A percentile compares a stretch with the other conserved stretches of the same genome.
These are phyloP conservation scores for Aureococcus anophagefferens DNA, from an alignment of 108 stramenopile species.

Conservation along the genomic window DNA sequence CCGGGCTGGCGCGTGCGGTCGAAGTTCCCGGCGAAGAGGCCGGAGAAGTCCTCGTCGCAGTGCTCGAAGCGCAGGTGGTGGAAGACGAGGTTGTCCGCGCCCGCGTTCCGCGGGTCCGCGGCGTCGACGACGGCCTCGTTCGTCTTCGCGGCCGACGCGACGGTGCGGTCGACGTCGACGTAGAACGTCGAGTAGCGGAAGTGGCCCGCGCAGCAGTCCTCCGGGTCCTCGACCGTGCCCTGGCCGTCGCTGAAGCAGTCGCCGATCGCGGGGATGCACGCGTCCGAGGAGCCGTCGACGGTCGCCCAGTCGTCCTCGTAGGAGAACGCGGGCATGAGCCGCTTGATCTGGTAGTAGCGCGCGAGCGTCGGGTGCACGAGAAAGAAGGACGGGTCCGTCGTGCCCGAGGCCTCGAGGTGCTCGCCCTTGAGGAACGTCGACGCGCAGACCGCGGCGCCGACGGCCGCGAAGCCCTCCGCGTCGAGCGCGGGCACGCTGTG, in stretches of 20 bases:
- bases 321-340: neutral
- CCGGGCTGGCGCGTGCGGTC: too few relatives aligned
- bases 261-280: neutral
- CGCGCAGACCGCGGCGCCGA: neutral
- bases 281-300: neutral
- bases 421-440: conserved; percentile 3
- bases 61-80: neutral
- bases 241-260: neutral
- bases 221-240: neutral
- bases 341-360: neutral
- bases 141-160: neutral
- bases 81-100: neutral
- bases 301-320: neutral
- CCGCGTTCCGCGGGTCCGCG: neutral
- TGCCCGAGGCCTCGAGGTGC: conserved; percentile 5
- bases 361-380: conserved; percentile 4
- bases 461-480: neutral
- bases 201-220: neutral
- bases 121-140: neutral
- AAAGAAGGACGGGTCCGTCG: conserved; percentile 9
- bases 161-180: neutral
- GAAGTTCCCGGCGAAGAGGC: neutral
- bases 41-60: neutral
- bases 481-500: neutral
- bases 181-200: neutral